Evolutionary conservation across 2,329 filamentous ascomycete species (phyloP), one percentile per base, ranked within the genome.

Genomic region (Nothophaeocryptopus gaeumannii): DNA sequence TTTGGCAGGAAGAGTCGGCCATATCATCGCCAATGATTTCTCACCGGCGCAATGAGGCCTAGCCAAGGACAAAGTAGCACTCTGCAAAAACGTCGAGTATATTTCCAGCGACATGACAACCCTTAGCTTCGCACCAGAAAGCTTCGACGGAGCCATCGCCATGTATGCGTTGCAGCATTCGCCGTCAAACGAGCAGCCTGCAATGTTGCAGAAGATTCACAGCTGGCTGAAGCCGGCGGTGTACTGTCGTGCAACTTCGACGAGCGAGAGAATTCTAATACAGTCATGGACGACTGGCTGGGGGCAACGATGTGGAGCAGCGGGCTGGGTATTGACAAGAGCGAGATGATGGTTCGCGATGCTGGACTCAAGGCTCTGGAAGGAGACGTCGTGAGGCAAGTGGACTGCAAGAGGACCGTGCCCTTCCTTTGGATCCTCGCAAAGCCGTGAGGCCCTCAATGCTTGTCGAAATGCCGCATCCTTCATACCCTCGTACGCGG

Each of bases 331-430:
- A 61, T 61, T 31, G 64, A 70, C 55, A 53, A 55, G 36, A 62
- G 58, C 55, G 66, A 70, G 56, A 66, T 67, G 56, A 59, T 72
- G 52, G 62, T 67, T 5, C 59, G 64, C 45, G 63, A 58, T 29
- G 63, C 52, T 20, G 70, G 70, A 50, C 60, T 73, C 60, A 66
- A 59, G 45, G 16, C 55, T 7, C 20, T 55, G 32, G 26, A 40
- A 13, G 37, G 39, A 9, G 55, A 58, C 10, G 50, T 54, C 33
- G 45, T 39, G 5, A 39, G 35, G 14, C 29, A 8, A 4, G 45
- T 47, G 1, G 37, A 47, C 15, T 35, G 35, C 33, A 40, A 47
- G 29, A 20, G 52, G 38, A 48, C 44, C n/a, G 45, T 47, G 30
- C 50, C 44, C 14, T 57, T 60, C 38, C 16, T 47, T 32, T 60